Evolutionary conservation across 208 protist species (phyloP).

Genomic region (Giardia muris): DNA sequence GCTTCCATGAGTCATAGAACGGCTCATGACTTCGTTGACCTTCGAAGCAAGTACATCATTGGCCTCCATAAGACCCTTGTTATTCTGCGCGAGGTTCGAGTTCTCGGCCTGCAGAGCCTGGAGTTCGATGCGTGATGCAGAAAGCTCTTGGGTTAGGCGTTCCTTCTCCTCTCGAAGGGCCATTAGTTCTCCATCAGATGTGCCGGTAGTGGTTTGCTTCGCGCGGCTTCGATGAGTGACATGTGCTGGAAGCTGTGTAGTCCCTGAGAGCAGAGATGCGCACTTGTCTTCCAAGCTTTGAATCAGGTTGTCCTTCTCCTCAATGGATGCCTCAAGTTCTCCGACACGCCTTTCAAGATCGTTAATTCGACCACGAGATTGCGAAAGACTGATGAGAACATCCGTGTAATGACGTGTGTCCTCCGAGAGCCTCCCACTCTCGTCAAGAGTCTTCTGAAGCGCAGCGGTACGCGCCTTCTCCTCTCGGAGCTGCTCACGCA

Average conservation of each 20-base stretch:
- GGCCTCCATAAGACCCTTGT: no score
- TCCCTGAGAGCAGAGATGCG: neutral
- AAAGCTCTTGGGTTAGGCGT: neutral
- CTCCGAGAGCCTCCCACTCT: neutral
- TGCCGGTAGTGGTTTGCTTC: neutral
- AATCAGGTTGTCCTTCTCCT: neutral
- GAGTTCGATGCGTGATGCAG: neutral
- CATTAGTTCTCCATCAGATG: neutral
- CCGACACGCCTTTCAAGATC: neutral
- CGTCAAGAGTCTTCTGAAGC: neutral
- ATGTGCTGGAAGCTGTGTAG: no score
- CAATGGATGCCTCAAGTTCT: neutral
- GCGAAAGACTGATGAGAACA: neutral
- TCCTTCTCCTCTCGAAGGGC: neutral
- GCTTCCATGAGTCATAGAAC: no score
- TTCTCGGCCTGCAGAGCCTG: neutral
- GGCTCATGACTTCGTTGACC: no score
- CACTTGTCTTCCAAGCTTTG: neutral
- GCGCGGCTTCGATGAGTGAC: neutral
- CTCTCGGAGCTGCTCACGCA: neutral
- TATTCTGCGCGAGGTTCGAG: no score
- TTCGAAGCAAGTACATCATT: no score
- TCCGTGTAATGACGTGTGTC: neutral
- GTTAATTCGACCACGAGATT: neutral
- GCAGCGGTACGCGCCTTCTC: neutral